Base-by-base conservation (phyloP, 2,329 filamentous ascomycete genomes). In the Cercospora sp. region DNA sequence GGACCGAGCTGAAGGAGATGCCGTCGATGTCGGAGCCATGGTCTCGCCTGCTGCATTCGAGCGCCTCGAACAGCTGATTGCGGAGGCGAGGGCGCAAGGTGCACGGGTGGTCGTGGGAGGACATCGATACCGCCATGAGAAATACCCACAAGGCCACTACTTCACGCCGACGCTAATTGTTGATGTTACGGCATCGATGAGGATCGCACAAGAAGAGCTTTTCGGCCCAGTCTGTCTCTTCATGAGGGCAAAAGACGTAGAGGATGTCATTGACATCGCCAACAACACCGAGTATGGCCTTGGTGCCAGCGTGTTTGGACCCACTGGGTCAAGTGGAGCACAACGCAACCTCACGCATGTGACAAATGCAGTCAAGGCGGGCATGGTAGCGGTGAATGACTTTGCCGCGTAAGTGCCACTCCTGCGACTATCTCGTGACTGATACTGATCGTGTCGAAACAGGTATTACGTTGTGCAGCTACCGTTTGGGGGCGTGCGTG, bases 311-410 rank as follows among this genome's bases (percentile, higher is more conserved):
- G 91, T 99, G 42, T 97, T 96, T 79, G 95, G 94, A 36, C 83
- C 86, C 61, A 75, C 74, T 4, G 70, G 71, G 10, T 72, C 72
- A 5, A 63, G 70, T 42, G 71, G 71, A 6, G 86, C 90, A 68
- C 85, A 87, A 66, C 83, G 83, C 1, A 85, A 87, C 60, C 83
- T 97, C 1, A 80, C 85, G 16, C 82, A 82, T 16, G 87, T 96
- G 30, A 88, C 94, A 1, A 80, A 80, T 20, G 87, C 88, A 26
- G 85, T 97, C 62, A 87, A 90, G 70, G 89, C 91, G 0, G 95
- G 95, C 55, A 97, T 97, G 91, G 92, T 98, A 0, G 89, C 93
- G 26, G 87, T 99, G 73, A 99, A 99, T 78, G 95, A 99, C 81
- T 99, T 99, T 76, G 95, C 90, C 20, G 90, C 89, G 30, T 64